phyloP scores from a whole-genome alignment of 1,139 yeast genomes.

The Pichia sp. region DNA sequence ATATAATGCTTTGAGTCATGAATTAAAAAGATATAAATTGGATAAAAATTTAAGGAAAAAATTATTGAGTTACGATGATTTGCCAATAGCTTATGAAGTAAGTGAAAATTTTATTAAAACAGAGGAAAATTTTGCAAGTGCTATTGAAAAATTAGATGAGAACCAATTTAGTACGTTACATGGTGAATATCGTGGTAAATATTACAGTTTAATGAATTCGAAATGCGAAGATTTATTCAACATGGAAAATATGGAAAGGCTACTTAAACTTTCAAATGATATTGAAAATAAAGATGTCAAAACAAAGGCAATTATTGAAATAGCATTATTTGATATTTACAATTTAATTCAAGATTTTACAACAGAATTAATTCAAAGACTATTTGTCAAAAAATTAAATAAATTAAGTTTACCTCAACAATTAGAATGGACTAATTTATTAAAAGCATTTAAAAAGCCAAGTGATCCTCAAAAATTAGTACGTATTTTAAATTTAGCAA shows the following conservation, averaged over 20 bases:
- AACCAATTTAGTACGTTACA: neutral
- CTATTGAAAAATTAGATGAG: slow-evolving; percentile 10
- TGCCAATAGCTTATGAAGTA: slow-evolving; percentile 54
- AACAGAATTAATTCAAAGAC: slow-evolving; percentile 2
- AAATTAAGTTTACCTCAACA: slow-evolving; percentile 2
- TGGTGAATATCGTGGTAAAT: slow-evolving; percentile 5
- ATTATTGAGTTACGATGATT: slow-evolving; percentile 34
- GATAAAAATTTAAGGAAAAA: slow-evolving; percentile 17
- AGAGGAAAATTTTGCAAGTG: slow-evolving; percentile 36
- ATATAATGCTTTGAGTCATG: slow-evolving; percentile 35
- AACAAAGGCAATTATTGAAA: neutral
- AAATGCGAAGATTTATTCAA: neutral
- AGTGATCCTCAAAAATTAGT: slow-evolving; percentile 5
- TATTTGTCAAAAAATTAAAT: slow-evolving; percentile 6
- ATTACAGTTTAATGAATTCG: neutral
- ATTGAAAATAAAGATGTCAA: neutral
- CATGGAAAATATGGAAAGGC: neutral
- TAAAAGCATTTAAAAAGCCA: slow-evolving; percentile 1
- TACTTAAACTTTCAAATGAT: slow-evolving; percentile 4
- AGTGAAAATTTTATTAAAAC: slow-evolving; percentile 39
- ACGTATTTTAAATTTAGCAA: slow-evolving; percentile 1
- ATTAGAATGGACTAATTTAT: slow-evolving; percentile 4
- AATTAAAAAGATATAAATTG: slow-evolving; percentile 26
- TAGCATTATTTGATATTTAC: slow-evolving; percentile 2
- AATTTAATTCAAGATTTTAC: slow-evolving; percentile 1